Base-by-base conservation (phyloP, 2,329 filamentous ascomycete genomes). In the Aspergillus aculeatus region DNA sequence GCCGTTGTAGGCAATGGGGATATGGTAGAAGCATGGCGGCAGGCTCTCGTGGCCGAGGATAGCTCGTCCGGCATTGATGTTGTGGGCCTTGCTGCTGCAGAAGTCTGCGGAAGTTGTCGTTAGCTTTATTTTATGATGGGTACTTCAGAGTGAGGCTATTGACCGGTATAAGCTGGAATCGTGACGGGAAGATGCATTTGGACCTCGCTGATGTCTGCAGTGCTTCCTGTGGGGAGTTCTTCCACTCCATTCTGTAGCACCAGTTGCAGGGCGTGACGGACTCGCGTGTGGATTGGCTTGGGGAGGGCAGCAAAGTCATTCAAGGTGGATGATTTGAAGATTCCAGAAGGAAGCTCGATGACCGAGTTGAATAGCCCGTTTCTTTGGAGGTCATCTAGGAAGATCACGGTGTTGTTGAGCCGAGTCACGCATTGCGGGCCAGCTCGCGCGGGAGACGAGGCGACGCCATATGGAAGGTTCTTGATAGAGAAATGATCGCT, bases 131-230 rank as follows among this genome's bases (percentile, higher is more conserved):
- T 82, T 50, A 86, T 86, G 51, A 14, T 2, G 24, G 61, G 86
- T 84, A 49, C 84, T 79, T 9, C 78, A 73, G 0, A 80, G 83
- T 58, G 81, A 84, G 2, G 80, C 83, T 70, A 85, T 86, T 69
- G 87, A 70, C 68, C 86, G 49, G 78, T 83, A 66, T 86, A 88
- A 38, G 83, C 84, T 4, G 78, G 77, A 19, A 86, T 80, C 3
- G 75, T 69, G 41, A 89, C 72, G 0, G 86, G 86, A 0, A 88
- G 67, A 66, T 87, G 82, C 64, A 85, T 71, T 4, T 72, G 71
- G 19, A 82, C 79, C 32, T 76, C 68, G 44, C 71, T 62, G 16
- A 85, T 57, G 9, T 69, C 54, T 10, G 69, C 66, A n/a, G 62
- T 62, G 51, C 66, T 62, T 60, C 48, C 64, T 60, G 12, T 53